A percentile compares a stretch with the other conserved stretches of the same genome.
phyloP scores from a whole-genome alignment of 2,329 filamentous ascomycete genomes.

The Aspergillus awamori region DNA sequence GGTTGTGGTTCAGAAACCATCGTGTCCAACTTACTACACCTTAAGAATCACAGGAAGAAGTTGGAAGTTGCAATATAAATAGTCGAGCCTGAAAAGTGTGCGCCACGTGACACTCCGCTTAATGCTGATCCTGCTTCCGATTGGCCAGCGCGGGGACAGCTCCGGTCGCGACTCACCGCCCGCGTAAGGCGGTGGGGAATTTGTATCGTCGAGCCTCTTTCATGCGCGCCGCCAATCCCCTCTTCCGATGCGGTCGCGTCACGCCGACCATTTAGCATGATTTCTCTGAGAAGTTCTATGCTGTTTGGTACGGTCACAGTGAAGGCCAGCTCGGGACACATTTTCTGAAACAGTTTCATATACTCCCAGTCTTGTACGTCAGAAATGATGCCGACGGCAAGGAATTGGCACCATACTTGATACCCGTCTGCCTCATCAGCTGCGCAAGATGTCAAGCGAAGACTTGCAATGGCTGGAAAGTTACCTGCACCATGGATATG shows the following conservation, averaged over 20 bases:
- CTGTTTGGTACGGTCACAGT: not conserved
- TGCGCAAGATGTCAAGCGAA: slow-evolving; percentile 24
- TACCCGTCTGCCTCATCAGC: not conserved
- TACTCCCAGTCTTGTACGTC: not conserved
- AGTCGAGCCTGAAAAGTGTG: slow-evolving; percentile 25
- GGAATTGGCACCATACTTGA: not conserved
- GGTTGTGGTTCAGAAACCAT: not conserved
- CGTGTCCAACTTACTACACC: not conserved
- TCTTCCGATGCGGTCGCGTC: not conserved
- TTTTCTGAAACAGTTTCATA: not conserved
- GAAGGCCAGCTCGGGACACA: not conserved
- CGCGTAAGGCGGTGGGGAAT: not conserved
- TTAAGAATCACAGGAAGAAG: not conserved
- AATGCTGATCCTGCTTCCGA: slow-evolving; percentile 18
- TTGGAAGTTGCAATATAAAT: slow-evolving; percentile 27
- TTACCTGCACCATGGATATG: slow-evolving; percentile 12
- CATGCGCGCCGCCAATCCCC: not conserved
- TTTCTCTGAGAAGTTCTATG: not conserved
- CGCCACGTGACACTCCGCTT: slow-evolving; percentile 35
- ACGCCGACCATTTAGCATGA: not conserved
- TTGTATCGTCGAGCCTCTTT: not conserved
- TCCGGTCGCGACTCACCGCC: slow-evolving; percentile 8
- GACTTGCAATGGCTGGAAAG: slow-evolving; percentile 23
- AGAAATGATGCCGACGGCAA: not conserved
- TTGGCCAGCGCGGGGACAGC: slow-evolving; percentile 15